Evolutionary conservation across 345 rosid species (phyloP).

Genomic region (Isatis tinctoria): DNA sequence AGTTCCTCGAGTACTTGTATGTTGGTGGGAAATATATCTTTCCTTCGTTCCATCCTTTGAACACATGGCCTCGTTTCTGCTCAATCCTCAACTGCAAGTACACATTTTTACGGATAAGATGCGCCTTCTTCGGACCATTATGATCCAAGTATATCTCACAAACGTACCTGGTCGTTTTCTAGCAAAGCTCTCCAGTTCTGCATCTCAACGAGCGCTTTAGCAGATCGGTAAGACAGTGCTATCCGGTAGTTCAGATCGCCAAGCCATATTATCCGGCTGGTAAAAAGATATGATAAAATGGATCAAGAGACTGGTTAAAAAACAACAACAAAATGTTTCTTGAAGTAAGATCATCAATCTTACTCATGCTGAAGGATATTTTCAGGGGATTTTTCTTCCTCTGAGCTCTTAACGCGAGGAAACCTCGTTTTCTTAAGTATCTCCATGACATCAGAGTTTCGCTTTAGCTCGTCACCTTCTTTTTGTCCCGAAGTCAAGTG

Average conservation of each 20-base stretch:
- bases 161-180: conserved; percentile 84
- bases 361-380: conserved; percentile 98
- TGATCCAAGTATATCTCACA: neutral
- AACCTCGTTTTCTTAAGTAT: conserved; percentile 43
- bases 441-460: conserved; percentile 41
- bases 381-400: conserved; percentile 80
- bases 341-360: conserved; percentile 26
- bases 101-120: neutral
- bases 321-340: neutral
- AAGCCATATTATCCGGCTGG: conserved; percentile 94
- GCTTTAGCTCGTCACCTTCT: conserved; percentile 37
- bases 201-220: conserved; percentile 99
- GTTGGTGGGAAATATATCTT: conserved; percentile 98
- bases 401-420: conserved; percentile 58
- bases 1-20: conserved; percentile 93
- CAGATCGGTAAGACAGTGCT: conserved; percentile 93
- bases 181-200: conserved; percentile 97
- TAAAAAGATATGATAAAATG: conserved; percentile 1
- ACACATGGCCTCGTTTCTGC: conserved; percentile 80
- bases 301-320: neutral
- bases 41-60: conserved; percentile 90
- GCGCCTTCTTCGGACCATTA: neutral
- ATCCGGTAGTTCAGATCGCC: conserved; percentile 97
- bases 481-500: conserved; percentile 38
- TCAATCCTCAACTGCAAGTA: conserved; percentile 73